A percentile compares a stretch with the other conserved stretches of the same genome.
These are phyloP conservation scores for Populus hybrid DNA, from an alignment of 441 rosid genomes.

Conservation along the genomic window DNA sequence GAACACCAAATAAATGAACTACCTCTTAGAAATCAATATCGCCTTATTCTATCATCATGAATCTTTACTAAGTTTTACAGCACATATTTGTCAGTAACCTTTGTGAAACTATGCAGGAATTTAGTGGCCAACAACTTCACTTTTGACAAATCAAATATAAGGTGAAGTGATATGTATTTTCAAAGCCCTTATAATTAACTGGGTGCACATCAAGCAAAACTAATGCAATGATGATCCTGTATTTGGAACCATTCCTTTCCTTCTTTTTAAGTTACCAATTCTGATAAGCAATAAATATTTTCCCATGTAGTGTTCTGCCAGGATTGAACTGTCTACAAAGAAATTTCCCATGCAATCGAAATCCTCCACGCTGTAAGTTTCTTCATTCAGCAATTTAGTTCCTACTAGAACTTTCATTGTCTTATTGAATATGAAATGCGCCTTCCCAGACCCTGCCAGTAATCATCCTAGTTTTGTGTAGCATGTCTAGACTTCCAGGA, in stretches of 20 bases:
- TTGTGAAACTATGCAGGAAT: conserved; percentile 21
- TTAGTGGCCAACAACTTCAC: conserved; percentile 26
- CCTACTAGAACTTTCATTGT: neutral
- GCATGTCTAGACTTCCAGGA: neutral
- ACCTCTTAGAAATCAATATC: neutral
- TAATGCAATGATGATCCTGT: neutral
- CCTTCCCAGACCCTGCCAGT: neutral
- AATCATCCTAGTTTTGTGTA: neutral
- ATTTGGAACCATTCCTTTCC: neutral
- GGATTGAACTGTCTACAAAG: conserved; percentile 36
- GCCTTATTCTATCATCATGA: neutral
- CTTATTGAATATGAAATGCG: neutral
- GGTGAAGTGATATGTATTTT: conserved; percentile 5
- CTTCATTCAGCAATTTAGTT: neutral
- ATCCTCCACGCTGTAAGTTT: conserved; percentile 25
- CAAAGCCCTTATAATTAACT: neutral
- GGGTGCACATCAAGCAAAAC: neutral
- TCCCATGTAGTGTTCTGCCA: conserved; percentile 24
- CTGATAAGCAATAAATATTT: neutral
- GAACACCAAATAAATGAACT: neutral
- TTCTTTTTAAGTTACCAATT: neutral
- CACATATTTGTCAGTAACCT: neutral
- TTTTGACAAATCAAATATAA: conserved; percentile 25
- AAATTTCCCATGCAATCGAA: conserved; percentile 26
- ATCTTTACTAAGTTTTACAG: neutral